Percentiles rank a stretch among this genome's conserved stretches.
Evolutionary conservation across 2,329 filamentous ascomycete genomes (phyloP).

Genomic region (Penicillium sp.): DNA sequence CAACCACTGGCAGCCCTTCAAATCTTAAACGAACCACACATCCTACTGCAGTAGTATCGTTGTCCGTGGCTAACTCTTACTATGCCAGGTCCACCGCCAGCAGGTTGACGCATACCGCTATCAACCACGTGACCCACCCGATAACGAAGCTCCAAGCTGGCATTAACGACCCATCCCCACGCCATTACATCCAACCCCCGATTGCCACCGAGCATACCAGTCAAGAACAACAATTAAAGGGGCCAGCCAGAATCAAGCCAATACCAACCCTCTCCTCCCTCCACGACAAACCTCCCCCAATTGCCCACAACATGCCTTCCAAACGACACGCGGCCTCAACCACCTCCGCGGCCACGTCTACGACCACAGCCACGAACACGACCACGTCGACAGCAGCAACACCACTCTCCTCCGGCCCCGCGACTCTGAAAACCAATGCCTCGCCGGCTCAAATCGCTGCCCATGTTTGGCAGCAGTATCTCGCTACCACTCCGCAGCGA

Average conservation of each 20-base stretch:
- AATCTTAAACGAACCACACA: too few species aligned
- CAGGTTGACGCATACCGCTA: too few species aligned
- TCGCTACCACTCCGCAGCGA: slow-evolving; percentile 80
- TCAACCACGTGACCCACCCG: slow-evolving; percentile 25
- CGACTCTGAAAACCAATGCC: slow-evolving; percentile 44
- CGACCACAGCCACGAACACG: slow-evolving; percentile 33
- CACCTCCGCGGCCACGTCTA: slow-evolving; percentile 29
- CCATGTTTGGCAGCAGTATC: slow-evolving; percentile 78
- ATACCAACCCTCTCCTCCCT: slow-evolving; percentile 31
- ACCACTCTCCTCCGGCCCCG: slow-evolving; percentile 38
- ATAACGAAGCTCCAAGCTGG: slow-evolving; percentile 35
- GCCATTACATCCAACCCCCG: slow-evolving; percentile 20
- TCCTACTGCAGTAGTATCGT: not conserved
- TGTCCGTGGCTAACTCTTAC: too few species aligned
- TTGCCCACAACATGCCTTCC: slow-evolving; percentile 31
- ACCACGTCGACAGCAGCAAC: slow-evolving; percentile 28
- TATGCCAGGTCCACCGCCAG: too few species aligned
- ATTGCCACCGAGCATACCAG: not conserved
- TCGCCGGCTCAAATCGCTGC: slow-evolving; percentile 62
- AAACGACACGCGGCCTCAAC: slow-evolving; percentile 37
- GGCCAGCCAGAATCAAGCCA: slow-evolving; percentile 26
- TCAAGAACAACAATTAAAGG: not conserved
- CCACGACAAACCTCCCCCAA: slow-evolving; percentile 14
- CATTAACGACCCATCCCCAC: slow-evolving; percentile 24
- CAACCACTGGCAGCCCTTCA: too few species aligned